Conservation (phyloP, 2,329 filamentous ascomycete genomes). For the Trichoderma semiorbis region DNA sequence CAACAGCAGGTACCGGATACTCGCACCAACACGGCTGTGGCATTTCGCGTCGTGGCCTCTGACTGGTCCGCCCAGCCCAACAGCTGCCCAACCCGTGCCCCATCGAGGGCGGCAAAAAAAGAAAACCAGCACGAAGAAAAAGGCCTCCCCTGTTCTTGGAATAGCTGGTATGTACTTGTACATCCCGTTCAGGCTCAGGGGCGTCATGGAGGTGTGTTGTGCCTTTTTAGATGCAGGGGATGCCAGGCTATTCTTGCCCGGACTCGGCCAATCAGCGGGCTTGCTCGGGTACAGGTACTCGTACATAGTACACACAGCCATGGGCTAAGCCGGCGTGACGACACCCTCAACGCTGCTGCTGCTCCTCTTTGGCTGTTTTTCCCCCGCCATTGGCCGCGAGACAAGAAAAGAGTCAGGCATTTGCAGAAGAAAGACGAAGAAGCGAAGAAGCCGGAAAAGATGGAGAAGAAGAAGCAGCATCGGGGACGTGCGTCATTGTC, state of each 20-base stretch:
- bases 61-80: neutral
- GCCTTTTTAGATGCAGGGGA: constrained; percentile 3
- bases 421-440: neutral
- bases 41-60: neutral
- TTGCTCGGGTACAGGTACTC: neutral
- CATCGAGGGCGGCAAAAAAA: constrained; percentile 3
- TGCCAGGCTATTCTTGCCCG: neutral
- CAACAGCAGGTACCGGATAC: neutral
- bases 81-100: constrained; percentile 12
- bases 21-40: neutral
- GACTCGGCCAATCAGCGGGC: neutral
- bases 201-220: constrained; percentile 5
- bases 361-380: neutral
- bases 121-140: too few relatives aligned
- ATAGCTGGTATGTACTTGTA: neutral
- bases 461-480: neutral
- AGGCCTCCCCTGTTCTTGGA: neutral
- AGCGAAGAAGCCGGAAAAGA: neutral
- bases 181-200: neutral
- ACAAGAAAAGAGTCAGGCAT: neutral
- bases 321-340: neutral
- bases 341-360: neutral
- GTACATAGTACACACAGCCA: neutral
- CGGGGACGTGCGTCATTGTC: neutral
- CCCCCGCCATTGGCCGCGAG: neutral